phyloP scores from a whole-genome alignment of 2,329 filamentous ascomycete species.

The Stagonosporopsis rhizophila region DNA sequence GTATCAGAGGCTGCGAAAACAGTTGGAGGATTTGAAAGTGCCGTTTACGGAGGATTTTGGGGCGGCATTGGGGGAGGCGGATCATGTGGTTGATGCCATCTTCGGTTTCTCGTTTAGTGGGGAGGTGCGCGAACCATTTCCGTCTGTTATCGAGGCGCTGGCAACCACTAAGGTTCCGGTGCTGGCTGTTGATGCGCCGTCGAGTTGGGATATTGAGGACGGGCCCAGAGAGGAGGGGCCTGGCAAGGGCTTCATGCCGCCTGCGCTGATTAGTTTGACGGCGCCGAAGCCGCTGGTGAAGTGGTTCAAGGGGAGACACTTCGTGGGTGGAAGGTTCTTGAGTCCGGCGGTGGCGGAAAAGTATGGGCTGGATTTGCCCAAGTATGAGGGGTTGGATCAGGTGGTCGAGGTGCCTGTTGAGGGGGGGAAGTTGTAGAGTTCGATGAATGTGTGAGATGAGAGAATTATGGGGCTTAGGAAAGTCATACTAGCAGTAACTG shows the following conservation, averaged over 20 bases:
- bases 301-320: slow-evolving; percentile 86
- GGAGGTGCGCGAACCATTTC: slow-evolving; percentile 91
- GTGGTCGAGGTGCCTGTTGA: slow-evolving; percentile 72
- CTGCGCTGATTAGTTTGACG: slow-evolving; percentile 83
- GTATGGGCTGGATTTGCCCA: slow-evolving; percentile 82
- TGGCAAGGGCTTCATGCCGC: slow-evolving; percentile 81
- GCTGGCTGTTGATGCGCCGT: slow-evolving; percentile 89
- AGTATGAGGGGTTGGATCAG: slow-evolving; percentile 87
- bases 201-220: slow-evolving; percentile 89
- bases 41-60: slow-evolving; percentile 85
- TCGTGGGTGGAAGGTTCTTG: slow-evolving; percentile 90
- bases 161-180: slow-evolving; percentile 77
- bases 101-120: slow-evolving; percentile 96
- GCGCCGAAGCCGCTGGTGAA: slow-evolving; percentile 90
- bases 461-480: no score
- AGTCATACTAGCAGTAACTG: no score
- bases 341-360: slow-evolving; percentile 78
- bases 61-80: slow-evolving; percentile 68
- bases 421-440: slow-evolving; percentile 27
- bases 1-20: slow-evolving; percentile 85
- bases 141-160: slow-evolving; percentile 77
- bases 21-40: slow-evolving; percentile 82
- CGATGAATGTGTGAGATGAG: no score
- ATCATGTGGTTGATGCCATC: slow-evolving; percentile 90
- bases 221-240: slow-evolving; percentile 81